A percentile compares a stretch with the other conserved stretches of the same genome.
Conservation (phyloP, 1,284 basidiomycete species). For the Cryptococcus sp. region DNA sequence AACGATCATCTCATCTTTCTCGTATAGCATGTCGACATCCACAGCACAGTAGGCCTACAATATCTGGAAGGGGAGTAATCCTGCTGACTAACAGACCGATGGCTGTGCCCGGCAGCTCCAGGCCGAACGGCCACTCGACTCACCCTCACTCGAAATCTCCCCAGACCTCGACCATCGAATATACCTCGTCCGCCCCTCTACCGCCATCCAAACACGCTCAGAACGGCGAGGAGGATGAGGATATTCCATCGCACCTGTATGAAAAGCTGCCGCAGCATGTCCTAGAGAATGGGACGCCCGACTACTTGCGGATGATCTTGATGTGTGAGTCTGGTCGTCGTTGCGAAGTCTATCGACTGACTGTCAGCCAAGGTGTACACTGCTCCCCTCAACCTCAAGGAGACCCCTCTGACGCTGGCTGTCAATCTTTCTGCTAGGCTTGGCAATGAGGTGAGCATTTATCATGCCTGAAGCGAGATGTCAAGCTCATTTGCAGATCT, state of each 20-base stretch:
- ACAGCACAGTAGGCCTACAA: no score
- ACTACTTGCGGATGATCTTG: conserved; percentile 90
- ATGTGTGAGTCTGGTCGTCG: conserved; percentile 50
- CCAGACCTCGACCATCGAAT: conserved; percentile 35
- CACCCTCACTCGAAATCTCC: conserved; percentile 5
- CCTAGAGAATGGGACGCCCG: conserved; percentile 53
- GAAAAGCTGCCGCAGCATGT: conserved; percentile 40
- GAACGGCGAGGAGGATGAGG: conserved; percentile 32
- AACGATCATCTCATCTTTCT: no score
- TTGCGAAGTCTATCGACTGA: not conserved
- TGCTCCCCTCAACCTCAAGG: conserved; percentile 62
- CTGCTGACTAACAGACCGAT: not conserved
- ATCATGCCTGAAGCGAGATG: not conserved
- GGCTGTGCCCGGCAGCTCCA: not conserved
- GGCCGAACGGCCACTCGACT: not conserved
- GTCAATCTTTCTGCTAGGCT: conserved; percentile 78
- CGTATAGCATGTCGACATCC: no score
- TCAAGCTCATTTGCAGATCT: conserved; percentile 52
- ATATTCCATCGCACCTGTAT: conserved; percentile 45
- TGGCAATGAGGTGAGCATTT: conserved; percentile 60
- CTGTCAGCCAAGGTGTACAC: conserved; percentile 77
- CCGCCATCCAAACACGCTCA: conserved; percentile 30
- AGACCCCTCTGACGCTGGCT: conserved; percentile 84
- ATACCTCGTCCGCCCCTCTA: conserved; percentile 43
- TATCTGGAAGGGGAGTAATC: not conserved